Percentiles rank a stretch among this genome's conserved stretches.
Evolutionary conservation across 345 rosid species (phyloP).

Genomic region (Conringia planisiliqua): DNA sequence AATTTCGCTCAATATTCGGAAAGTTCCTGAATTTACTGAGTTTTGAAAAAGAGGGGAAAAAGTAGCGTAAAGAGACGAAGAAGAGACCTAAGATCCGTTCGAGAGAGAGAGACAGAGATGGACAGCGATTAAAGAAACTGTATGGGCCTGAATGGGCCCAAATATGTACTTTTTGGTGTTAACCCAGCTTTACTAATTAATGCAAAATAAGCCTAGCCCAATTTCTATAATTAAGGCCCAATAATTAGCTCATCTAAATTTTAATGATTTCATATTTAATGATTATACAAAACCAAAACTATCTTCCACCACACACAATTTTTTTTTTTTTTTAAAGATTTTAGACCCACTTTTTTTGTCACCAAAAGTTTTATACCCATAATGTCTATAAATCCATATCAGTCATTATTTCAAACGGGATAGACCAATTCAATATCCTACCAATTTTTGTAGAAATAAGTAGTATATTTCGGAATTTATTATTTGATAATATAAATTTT

Average conservation of each 20-base stretch:
- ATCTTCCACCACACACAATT: background rate
- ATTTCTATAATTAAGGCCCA: background rate
- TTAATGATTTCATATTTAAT: background rate
- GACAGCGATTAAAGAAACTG: background rate
- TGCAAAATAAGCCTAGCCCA: background rate
- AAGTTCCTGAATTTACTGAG: background rate
- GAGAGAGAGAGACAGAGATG: background rate
- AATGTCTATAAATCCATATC: background rate
- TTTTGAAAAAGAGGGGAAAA: slow-evolving; percentile 11
- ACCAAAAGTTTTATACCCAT: background rate
- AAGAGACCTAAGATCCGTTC: slow-evolving; percentile 26
- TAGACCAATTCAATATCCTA: no score
- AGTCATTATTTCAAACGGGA: background rate
- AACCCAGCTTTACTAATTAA: background rate
- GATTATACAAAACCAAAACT: background rate
- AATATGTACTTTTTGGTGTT: background rate
- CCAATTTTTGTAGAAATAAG: no score
- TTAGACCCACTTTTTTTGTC: background rate
- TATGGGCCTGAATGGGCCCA: slow-evolving; percentile 13
- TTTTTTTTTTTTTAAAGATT: no score
- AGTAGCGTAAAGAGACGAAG: background rate
- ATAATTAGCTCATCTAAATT: background rate
- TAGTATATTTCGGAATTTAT: no score
- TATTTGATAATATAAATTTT: no score
- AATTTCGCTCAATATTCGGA: background rate